Conservation (phyloP, 805 yeast genomes). For the Candida nanaspora region DNA sequence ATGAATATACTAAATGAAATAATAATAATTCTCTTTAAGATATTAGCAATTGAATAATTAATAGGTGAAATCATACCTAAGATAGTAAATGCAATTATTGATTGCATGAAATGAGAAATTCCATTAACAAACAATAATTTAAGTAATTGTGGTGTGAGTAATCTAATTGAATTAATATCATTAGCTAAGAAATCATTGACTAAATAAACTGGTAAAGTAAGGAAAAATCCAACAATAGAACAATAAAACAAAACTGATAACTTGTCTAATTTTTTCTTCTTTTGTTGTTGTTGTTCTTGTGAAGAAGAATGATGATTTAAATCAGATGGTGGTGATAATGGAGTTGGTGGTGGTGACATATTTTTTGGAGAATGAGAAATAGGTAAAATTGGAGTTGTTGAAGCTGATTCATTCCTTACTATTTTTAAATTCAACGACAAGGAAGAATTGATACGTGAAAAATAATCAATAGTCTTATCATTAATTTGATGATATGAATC, state of each 20-base stretch:
- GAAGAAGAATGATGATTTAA: not conserved
- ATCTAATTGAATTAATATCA: conserved; percentile 21
- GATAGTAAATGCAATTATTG: conserved; percentile 68
- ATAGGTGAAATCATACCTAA: conserved; percentile 69
- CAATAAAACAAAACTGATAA: conserved; percentile 67
- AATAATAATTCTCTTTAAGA: conserved; percentile 65
- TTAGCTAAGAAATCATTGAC: conserved; percentile 39
- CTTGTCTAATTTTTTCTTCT: conserved; percentile 48
- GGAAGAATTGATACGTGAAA: conserved; percentile 16
- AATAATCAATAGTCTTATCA: conserved; percentile 14
- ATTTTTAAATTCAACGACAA: conserved; percentile 20
- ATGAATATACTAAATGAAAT: conserved; percentile 58
- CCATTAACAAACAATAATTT: conserved; percentile 53
- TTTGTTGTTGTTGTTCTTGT: conserved; percentile 3
- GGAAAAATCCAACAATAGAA: conserved; percentile 56
- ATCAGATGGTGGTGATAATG: conserved; percentile 16
- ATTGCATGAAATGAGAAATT: conserved; percentile 60
- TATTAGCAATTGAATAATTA: conserved; percentile 73
- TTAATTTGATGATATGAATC: conserved; percentile 16
- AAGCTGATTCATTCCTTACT: conserved; percentile 25
- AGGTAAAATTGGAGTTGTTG: conserved; percentile 27
- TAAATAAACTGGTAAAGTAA: conserved; percentile 64
- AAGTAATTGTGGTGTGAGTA: conserved; percentile 19
- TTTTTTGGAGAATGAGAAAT: conserved; percentile 21
- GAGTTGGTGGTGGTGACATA: conserved; percentile 17